These are phyloP conservation scores for Phellopilus nigrolimitatus DNA, from an alignment of 1,284 basidiomycete genomes.

Conservation along the genomic window DNA sequence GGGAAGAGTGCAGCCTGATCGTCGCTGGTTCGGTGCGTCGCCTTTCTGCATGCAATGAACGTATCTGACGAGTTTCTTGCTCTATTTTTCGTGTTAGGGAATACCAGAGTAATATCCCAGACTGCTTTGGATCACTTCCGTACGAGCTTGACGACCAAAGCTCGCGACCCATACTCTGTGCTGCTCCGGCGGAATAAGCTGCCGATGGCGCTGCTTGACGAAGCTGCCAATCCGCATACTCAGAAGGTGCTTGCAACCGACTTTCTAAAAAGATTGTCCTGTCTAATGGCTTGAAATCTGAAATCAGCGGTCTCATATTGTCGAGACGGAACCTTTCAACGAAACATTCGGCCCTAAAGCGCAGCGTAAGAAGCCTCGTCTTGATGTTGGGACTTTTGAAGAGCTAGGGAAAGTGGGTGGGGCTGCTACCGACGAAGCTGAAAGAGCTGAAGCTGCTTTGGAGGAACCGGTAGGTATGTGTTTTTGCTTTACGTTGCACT, in stretches of 20 bases:
- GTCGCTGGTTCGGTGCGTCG: slow-evolving; percentile 88
- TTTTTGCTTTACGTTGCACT: slow-evolving; percentile 23
- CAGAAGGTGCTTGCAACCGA: slow-evolving; percentile 57
- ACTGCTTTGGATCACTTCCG: slow-evolving; percentile 92
- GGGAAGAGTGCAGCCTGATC: slow-evolving; percentile 88
- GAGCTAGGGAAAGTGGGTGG: slow-evolving; percentile 73
- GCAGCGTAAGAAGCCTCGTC: slow-evolving; percentile 81
- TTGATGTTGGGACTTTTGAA: slow-evolving; percentile 83
- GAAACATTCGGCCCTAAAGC: slow-evolving; percentile 94
- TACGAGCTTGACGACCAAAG: slow-evolving; percentile 76
- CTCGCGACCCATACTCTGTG: slow-evolving; percentile 92
- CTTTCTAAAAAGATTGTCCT: slow-evolving; percentile 9
- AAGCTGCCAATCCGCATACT: slow-evolving; percentile 71
- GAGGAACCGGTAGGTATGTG: slow-evolving; percentile 40
- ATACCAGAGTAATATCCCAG: slow-evolving; percentile 98
- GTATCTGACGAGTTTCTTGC: slow-evolving; percentile 11
- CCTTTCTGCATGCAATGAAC: background rate
- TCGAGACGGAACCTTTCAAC: slow-evolving; percentile 88
- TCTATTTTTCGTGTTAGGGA: slow-evolving; percentile 50
- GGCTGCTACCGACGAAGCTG: slow-evolving; percentile 39
- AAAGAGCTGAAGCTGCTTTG: slow-evolving; percentile 36
- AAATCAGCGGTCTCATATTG: slow-evolving; percentile 77
- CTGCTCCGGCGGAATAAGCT: slow-evolving; percentile 88
- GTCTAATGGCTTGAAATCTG: background rate
- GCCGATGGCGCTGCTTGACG: slow-evolving; percentile 89